A percentile compares a stretch with the other conserved stretches of the same genome.
Conservation (phyloP, 2,329 filamentous ascomycete species). For the Cladosporium sp. region DNA sequence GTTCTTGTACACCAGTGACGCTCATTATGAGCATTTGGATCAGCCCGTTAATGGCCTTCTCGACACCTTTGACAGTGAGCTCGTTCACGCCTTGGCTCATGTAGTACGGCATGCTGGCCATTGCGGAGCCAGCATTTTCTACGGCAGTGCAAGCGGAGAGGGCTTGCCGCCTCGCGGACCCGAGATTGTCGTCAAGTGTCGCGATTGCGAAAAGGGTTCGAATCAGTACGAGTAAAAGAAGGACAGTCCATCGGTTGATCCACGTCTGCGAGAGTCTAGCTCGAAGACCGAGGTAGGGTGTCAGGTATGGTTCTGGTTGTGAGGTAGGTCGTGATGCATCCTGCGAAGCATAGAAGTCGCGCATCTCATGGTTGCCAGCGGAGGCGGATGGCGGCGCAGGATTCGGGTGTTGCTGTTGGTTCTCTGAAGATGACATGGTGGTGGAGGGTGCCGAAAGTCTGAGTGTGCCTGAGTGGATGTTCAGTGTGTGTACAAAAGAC, state of each 20-base stretch:
- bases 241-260: conserved; percentile 95
- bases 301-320: conserved; percentile 66
- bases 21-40: conserved; percentile 74
- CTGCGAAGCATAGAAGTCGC: conserved; percentile 55
- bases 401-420: conserved; percentile 52
- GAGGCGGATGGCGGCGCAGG: conserved; percentile 55
- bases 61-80: conserved; percentile 73
- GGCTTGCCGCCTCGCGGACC: conserved; percentile 72
- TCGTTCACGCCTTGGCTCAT: conserved; percentile 85
- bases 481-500: neutral
- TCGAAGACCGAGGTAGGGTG: conserved; percentile 86
- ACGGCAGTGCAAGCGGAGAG: conserved; percentile 86
- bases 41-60: conserved; percentile 73
- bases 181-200: conserved; percentile 69
- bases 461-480: conserved; percentile 20
- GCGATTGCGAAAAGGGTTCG: conserved; percentile 73
- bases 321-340: conserved; percentile 53
- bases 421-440: conserved; percentile 47
- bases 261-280: conserved; percentile 91
- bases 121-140: conserved; percentile 85
- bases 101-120: conserved; percentile 98
- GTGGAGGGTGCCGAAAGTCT: conserved; percentile 25
- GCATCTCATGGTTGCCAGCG: conserved; percentile 59
- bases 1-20: conserved; percentile 76
- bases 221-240: conserved; percentile 79